Percentiles rank a stretch among this genome's conserved stretches.
Conservation (phyloP, 2,329 filamentous ascomycete genomes). For the Aureobasidium uvarum region DNA sequence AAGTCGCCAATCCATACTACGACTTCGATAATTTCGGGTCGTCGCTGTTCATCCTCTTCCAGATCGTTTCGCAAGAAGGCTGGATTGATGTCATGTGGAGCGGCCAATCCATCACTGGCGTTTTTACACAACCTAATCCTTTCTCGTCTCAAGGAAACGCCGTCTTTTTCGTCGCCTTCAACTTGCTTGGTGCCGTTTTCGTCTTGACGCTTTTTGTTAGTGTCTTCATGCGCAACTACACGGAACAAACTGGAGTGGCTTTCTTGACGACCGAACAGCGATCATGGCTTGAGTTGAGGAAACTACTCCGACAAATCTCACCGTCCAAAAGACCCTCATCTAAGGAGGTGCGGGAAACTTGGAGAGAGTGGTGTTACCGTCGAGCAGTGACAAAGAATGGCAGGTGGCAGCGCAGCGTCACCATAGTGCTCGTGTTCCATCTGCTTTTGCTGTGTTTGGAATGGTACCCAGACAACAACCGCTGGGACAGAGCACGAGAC, state of each 20-base stretch:
- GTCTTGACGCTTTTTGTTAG: slow-evolving; percentile 96
- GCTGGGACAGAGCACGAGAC: slow-evolving; percentile 71
- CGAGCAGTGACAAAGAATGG: slow-evolving; percentile 92
- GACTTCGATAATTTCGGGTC: slow-evolving; percentile 95
- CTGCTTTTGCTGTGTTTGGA: slow-evolving; percentile 80
- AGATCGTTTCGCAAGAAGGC: slow-evolving; percentile 97
- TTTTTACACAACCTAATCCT: slow-evolving; percentile 67
- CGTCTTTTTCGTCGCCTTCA: slow-evolving; percentile 94
- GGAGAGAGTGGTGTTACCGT: slow-evolving; percentile 94
- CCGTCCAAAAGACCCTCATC: slow-evolving; percentile 90
- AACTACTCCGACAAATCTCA: slow-evolving; percentile 86
- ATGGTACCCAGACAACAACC: slow-evolving; percentile 70
- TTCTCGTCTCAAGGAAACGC: slow-evolving; percentile 78
- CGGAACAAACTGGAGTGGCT: slow-evolving; percentile 94
- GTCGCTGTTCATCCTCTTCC: slow-evolving; percentile 92
- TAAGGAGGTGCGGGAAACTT: slow-evolving; percentile 65
- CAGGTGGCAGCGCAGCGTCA: slow-evolving; percentile 83
- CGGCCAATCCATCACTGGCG: slow-evolving; percentile 76
- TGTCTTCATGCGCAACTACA: slow-evolving; percentile 99
- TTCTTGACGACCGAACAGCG: slow-evolving; percentile 94
- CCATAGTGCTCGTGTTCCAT: slow-evolving; percentile 75
- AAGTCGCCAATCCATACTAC: slow-evolving; percentile 77
- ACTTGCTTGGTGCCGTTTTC: slow-evolving; percentile 92
- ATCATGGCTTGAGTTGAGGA: slow-evolving; percentile 93
- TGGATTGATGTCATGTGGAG: slow-evolving; percentile 93